phyloP scores from a whole-genome alignment of 441 rosid genomes.

The Erysimum pusillum region DNA sequence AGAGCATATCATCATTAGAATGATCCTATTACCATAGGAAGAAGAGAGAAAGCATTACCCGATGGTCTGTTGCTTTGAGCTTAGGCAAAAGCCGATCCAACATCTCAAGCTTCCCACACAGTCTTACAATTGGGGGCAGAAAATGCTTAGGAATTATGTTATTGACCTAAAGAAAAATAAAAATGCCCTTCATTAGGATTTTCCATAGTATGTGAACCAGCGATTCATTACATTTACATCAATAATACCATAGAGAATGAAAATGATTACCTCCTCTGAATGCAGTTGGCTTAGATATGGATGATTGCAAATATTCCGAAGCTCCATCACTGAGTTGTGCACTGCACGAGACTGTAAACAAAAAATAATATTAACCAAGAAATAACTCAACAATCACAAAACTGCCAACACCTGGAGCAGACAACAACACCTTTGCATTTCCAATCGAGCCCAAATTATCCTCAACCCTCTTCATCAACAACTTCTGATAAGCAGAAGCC shows the following conservation, averaged over 20 bases:
- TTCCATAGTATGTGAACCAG: slow-evolving; percentile 1
- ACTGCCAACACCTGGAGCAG: background rate
- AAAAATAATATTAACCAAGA: slow-evolving; percentile 47
- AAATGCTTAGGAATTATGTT: slow-evolving; percentile 76
- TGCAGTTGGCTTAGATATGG: slow-evolving; percentile 98
- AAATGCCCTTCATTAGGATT: slow-evolving; percentile 12
- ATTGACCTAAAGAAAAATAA: slow-evolving; percentile 66
- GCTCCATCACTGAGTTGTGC: slow-evolving; percentile 99
- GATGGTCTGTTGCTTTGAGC: slow-evolving; percentile 91
- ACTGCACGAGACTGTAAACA: slow-evolving; percentile 80
- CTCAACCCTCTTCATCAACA: slow-evolving; percentile 95
- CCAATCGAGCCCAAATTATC: slow-evolving; percentile 94
- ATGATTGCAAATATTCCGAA: slow-evolving; percentile 96
- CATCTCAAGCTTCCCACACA: slow-evolving; percentile 99
- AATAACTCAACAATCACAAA: slow-evolving; percentile 21
- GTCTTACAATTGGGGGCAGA: slow-evolving; percentile 85
- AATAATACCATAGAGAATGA: slow-evolving; percentile 22
- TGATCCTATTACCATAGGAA: slow-evolving; percentile 3
- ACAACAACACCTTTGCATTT: slow-evolving; percentile 74
- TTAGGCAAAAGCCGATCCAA: slow-evolving; percentile 88
- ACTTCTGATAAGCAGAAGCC: slow-evolving; percentile 97
- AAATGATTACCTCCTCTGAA: slow-evolving; percentile 79
- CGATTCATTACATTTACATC: background rate
- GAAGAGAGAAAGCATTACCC: slow-evolving; percentile 57
- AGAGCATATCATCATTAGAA: background rate